A percentile compares a stretch with the other conserved stretches of the same genome.
These are phyloP conservation scores for Panicum miliaceum DNA, from an alignment of 176 grass and related monocot species.

Conservation along the genomic window DNA sequence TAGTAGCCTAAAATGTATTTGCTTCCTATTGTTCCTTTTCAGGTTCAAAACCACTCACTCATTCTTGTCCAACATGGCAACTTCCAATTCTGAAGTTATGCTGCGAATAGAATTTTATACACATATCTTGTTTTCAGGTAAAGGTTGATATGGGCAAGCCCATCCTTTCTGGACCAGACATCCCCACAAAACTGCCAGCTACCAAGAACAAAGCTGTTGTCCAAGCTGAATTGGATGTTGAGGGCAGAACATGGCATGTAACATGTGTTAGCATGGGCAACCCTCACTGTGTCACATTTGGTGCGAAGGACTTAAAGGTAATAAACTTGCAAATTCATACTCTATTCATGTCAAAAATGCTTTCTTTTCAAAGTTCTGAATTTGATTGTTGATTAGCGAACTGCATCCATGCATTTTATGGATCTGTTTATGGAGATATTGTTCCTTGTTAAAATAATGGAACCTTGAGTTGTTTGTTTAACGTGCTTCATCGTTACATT, in stretches of 20 bases:
- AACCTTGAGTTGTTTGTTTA: slow-evolving; percentile 1
- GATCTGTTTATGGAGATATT: slow-evolving; percentile 11
- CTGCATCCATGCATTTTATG: slow-evolving; percentile 6
- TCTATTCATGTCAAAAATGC: background rate
- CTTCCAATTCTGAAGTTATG: slow-evolving; percentile 27
- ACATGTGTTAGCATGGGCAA: slow-evolving; percentile 99
- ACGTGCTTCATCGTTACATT: background rate
- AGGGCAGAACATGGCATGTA: slow-evolving; percentile 81
- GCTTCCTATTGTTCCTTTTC: background rate
- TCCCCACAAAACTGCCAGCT: slow-evolving; percentile 79
- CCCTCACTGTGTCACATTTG: slow-evolving; percentile 92
- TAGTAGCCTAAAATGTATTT: background rate
- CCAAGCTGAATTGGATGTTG: slow-evolving; percentile 67
- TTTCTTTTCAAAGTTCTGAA: background rate
- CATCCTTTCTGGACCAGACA: slow-evolving; percentile 63
- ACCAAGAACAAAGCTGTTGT: slow-evolving; percentile 76
- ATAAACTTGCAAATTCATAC: slow-evolving; percentile 1
- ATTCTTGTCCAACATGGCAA: slow-evolving; percentile 24
- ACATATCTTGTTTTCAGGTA: slow-evolving; percentile 60
- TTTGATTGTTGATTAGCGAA: background rate
- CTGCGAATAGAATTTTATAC: background rate
- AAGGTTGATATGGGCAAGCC: slow-evolving; percentile 97
- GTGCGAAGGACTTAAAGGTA: slow-evolving; percentile 67
- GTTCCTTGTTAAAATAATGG: slow-evolving; percentile 6
- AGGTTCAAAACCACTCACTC: background rate